A percentile compares a stretch with the other conserved stretches of the same genome.
Conservation (phyloP, 1,139 yeast species). For the Taiozyma onychis region DNA sequence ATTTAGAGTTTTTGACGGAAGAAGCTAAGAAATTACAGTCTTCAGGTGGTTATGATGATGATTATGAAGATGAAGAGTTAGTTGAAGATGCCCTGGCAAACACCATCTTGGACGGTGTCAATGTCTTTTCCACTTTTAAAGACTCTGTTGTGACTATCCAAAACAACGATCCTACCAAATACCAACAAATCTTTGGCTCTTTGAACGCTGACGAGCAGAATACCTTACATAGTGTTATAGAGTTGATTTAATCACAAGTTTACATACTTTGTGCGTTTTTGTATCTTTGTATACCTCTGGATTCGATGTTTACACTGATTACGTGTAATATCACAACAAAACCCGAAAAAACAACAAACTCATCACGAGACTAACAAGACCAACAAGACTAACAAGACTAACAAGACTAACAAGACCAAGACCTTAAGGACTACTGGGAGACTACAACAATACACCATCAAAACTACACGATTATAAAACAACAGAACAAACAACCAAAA, state of each 20-base stretch:
- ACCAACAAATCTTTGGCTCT: constrained; percentile 27
- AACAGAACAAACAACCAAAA: too few species aligned
- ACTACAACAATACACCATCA: too few species aligned
- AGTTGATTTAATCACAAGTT: constrained; percentile 5
- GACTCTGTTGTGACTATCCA: constrained; percentile 29
- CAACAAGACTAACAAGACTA: too few species aligned
- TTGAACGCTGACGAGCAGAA: constrained; percentile 31
- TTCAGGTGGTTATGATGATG: constrained; percentile 39
- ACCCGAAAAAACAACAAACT: too few species aligned
- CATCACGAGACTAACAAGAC: too few species aligned
- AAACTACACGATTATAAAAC: too few species aligned
- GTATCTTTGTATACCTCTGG: too few species aligned
- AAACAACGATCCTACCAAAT: constrained; percentile 29
- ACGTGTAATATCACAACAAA: too few species aligned
- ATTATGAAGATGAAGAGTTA: constrained; percentile 41
- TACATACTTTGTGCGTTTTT: too few species aligned
- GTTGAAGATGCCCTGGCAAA: constrained; percentile 79
- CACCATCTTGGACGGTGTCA: constrained; percentile 69
- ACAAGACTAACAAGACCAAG: too few species aligned
- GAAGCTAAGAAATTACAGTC: constrained; percentile 38
- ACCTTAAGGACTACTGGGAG: too few species aligned
- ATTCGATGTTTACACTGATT: too few species aligned
- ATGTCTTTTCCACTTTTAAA: constrained; percentile 52
- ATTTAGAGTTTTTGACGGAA: constrained; percentile 37
- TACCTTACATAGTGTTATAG: constrained; percentile 24